Evolutionary conservation across 768 basidiomycete species (phyloP), one percentile per base, ranked within the genome.

Genomic region (Suillus plorans): DNA sequence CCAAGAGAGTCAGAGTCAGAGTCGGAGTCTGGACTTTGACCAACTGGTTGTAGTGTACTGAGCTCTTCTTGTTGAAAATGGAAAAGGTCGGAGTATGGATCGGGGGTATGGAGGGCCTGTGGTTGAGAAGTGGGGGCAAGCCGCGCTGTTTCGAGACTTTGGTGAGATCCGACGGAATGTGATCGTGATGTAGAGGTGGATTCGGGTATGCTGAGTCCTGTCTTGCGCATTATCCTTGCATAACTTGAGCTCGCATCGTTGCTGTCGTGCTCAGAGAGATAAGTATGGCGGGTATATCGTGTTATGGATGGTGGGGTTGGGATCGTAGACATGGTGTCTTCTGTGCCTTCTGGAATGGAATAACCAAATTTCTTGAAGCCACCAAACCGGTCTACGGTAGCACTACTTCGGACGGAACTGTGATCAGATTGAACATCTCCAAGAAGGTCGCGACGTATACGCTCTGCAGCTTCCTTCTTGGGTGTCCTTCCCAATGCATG

Each of bases 281-380:
- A 71, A n/a, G 79, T 75, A 49, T 77, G 76, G 9, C 80, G 79
- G n/a, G 75, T 79, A 69, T 91, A 92, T n/a, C 85, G 80, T 16
- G 88, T 86, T 16, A 92, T 78, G 0, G 90, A 91, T 34, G 90
- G 91, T 7, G 89, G 88, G 2, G 87, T 86, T 1, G 88, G 84
- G 61, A 90, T 82, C 16, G 86, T 86, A 75, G 87, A 89, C 82
- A 87, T 82, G 63, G 85, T 91, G 28, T 88, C 87, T 67, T 87
- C 89, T 62, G 66, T 75, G 66, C 20, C 42, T 16, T 62, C 20
- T 6, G 47, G 34, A n/a, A 60, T n/a, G 10, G 58, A 64, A 63
- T 76, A 77, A 37, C 73, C 73, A 63, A 69, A 74, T 31, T 69
- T 73, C 63, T 72, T 75, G 36, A 72, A 77, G 56, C 70, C 68